Conservation (phyloP, 169 alveolate genomes). For the Toxoplasma gondii region DNA sequence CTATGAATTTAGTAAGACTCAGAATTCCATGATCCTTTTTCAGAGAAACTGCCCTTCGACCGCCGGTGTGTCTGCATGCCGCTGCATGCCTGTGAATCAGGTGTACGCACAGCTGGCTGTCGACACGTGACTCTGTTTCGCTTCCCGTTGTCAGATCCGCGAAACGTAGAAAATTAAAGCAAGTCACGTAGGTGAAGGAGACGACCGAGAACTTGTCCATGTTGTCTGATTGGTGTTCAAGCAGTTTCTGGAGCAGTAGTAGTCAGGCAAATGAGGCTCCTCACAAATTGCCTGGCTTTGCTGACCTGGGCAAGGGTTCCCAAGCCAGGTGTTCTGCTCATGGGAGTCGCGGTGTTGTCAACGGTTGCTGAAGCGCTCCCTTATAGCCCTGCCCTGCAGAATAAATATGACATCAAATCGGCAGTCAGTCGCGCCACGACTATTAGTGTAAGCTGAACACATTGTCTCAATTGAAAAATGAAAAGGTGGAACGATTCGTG, state of each 20-base stretch:
- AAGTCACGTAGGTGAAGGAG: neutral
- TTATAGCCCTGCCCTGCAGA: neutral
- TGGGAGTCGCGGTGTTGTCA: neutral
- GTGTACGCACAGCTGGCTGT: too few relatives aligned
- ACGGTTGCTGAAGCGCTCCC: conserved; percentile 7
- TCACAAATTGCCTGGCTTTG: neutral
- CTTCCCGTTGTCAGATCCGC: too few relatives aligned
- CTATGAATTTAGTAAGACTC: too few relatives aligned
- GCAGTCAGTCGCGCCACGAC: neutral
- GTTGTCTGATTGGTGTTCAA: neutral
- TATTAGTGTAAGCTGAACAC: neutral
- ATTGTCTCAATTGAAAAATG: neutral
- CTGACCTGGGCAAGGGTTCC: conserved; percentile 2
- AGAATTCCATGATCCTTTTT: too few relatives aligned
- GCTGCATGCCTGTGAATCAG: too few relatives aligned
- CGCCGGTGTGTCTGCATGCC: too few relatives aligned
- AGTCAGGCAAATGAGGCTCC: neutral
- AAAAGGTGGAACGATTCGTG: too few relatives aligned
- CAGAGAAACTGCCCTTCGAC: too few relatives aligned
- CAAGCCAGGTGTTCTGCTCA: neutral
- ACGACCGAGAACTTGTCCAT: neutral
- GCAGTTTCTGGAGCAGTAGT: neutral
- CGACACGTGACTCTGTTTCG: too few relatives aligned
- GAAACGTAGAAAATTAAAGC: neutral
- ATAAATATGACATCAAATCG: neutral